Evolutionary conservation across 2,329 filamentous ascomycete species (phyloP).

Genomic region (Fusarium goolgardi): DNA sequence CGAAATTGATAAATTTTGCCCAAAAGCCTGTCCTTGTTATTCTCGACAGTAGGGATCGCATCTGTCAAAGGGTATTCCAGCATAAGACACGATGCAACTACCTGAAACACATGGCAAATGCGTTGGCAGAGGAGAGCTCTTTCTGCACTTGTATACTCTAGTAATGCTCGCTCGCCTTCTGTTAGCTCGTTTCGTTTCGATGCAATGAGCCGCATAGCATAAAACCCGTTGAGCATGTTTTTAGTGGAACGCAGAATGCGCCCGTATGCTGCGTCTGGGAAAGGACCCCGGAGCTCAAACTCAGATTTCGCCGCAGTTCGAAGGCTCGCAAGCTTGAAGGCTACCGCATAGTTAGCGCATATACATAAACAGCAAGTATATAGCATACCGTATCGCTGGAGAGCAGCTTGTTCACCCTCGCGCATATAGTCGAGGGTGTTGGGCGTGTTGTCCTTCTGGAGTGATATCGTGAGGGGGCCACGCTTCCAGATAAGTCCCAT

Average conservation of each 20-base stretch:
- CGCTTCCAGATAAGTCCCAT: conserved; percentile 98
- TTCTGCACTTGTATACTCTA: conserved; percentile 83
- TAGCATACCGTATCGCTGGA: conserved; percentile 76
- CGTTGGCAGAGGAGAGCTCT: conserved; percentile 84
- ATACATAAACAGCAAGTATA: not conserved
- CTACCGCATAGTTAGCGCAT: conserved; percentile 46
- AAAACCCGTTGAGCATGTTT: conserved; percentile 90
- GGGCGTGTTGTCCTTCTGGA: conserved; percentile 66
- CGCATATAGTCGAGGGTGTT: conserved; percentile 79
- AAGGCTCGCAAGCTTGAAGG: conserved; percentile 77
- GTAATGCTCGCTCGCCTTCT: conserved; percentile 81
- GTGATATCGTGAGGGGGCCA: conserved; percentile 82
- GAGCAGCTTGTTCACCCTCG: conserved; percentile 85
- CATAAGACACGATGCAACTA: conserved; percentile 92
- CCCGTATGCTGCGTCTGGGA: conserved; percentile 78
- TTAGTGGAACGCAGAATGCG: conserved; percentile 83
- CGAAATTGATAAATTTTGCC: conserved; percentile 90
- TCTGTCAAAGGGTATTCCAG: conserved; percentile 94
- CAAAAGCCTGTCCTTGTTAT: conserved; percentile 83
- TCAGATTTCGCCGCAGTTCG: conserved; percentile 81
- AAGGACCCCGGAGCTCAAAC: conserved; percentile 88
- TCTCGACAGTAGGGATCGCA: conserved; percentile 83
- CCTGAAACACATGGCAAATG: conserved; percentile 87
- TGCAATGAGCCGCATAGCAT: conserved; percentile 95
- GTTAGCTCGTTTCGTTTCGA: conserved; percentile 80